phyloP scores from a whole-genome alignment of 768 basidiomycete genomes.

The Fomitopsis pulvina region DNA sequence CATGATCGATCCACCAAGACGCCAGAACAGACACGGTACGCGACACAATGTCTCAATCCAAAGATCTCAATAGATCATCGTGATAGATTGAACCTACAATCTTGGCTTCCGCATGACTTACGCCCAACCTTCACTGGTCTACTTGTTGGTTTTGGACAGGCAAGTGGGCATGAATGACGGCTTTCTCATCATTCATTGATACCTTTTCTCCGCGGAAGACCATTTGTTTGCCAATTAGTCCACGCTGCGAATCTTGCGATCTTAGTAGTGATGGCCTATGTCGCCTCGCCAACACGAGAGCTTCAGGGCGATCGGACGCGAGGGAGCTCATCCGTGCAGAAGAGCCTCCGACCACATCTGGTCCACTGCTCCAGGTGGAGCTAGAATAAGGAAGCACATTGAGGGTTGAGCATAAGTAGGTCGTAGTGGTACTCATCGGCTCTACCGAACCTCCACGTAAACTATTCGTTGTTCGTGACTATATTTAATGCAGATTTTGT shows the following conservation, averaged over 20 bases:
- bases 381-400: not conserved
- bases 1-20: conserved; percentile 78
- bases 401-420: not conserved
- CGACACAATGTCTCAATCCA: too few relatives aligned
- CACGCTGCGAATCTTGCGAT: conserved; percentile 58
- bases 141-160: conserved; percentile 85
- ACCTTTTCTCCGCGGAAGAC: conserved; percentile 35
- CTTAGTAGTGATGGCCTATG: conserved; percentile 57
- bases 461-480: not conserved
- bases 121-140: conserved; percentile 73
- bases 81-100: conserved; percentile 70
- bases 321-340: not conserved
- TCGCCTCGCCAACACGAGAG: conserved; percentile 47
- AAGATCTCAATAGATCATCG: too few relatives aligned
- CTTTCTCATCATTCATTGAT: not conserved
- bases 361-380: not conserved
- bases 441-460: not conserved
- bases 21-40: conserved; percentile 82
- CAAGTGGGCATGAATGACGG: conserved; percentile 18
- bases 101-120: conserved; percentile 73
- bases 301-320: not conserved
- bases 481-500: too few relatives aligned
- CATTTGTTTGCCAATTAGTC: conserved; percentile 58
- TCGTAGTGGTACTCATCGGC: not conserved
- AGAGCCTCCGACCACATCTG: not conserved